Evolutionary conservation across 768 basidiomycete genomes (phyloP).

Genomic region (Rhodotorula diobovata): DNA sequence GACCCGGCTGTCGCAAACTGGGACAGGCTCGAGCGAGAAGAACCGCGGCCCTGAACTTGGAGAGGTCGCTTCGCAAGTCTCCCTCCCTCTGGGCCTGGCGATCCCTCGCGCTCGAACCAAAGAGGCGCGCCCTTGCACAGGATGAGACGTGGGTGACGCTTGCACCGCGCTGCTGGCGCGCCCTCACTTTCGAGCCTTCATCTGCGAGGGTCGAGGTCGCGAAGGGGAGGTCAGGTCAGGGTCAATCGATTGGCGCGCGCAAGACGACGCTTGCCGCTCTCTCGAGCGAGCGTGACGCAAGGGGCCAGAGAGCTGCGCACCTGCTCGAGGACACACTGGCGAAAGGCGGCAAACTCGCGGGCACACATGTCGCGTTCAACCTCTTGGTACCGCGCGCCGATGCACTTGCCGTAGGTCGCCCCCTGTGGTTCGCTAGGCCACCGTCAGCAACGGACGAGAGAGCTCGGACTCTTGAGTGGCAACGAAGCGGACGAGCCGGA

Average conservation of each 20-base stretch:
- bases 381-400: conserved; percentile 74
- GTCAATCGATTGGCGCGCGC: too few species aligned
- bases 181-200: not conserved
- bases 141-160: too few species aligned
- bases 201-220: not conserved
- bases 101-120: too few species aligned
- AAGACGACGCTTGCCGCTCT: too few species aligned
- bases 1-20: too few species aligned
- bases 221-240: too few species aligned
- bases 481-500: not conserved
- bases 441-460: not conserved
- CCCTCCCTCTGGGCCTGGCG: too few species aligned
- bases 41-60: too few species aligned
- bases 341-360: conserved; percentile 77
- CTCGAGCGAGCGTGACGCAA: not conserved
- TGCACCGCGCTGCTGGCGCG: not conserved
- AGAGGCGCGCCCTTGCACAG: too few species aligned
- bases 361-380: conserved; percentile 77
- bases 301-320: conserved; percentile 50
- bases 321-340: conserved; percentile 69
- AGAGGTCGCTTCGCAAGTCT: too few species aligned
- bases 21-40: too few species aligned
- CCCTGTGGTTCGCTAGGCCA: conserved; percentile 53
- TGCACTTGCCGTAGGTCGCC: conserved; percentile 78
- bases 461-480: not conserved